Evolutionary conservation across 1,284 basidiomycete species (phyloP), one percentile per base, ranked within the genome.

Genomic region (Chondrostereum purpureum): DNA sequence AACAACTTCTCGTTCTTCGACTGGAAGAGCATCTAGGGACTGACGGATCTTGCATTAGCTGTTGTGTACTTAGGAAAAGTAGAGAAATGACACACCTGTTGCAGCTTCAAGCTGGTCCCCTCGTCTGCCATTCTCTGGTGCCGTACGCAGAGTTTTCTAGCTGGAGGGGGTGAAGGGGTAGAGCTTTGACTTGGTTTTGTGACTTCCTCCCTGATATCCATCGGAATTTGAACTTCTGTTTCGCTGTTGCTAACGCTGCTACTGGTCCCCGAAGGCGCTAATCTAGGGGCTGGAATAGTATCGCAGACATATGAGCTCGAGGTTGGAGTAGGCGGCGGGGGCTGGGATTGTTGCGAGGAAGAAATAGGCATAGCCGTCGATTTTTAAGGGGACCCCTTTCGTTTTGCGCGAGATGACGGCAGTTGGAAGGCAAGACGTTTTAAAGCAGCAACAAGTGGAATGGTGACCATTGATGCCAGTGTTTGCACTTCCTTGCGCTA

Each of bases 41-140:
- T 98, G 58, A 3, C n/a, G n/a, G n/a, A n/a, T n/a, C n/a, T n/a
- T n/a, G n/a, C n/a, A n/a, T n/a, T n/a, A n/a, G n/a, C n/a, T n/a
- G n/a, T n/a, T n/a, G n/a, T n/a, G n/a, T n/a, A n/a, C n/a, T n/a
- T n/a, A n/a, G n/a, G n/a, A n/a, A n/a, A 14, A 11, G 41, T 24
- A 20, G 21, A 33, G 31, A 8, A 37, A 45, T 42, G 17, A 65
- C 80, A 58, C 55, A 94, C 95, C 75, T 88, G 84, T 66, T 99
- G 96, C 12, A 99, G 74, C 68, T 89, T 93, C 50, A 90, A 70
- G 61, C 91, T 96, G 20, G 87, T 92, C 17, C 92, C 92, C 63
- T 96, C 87, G 68, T 99, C 94, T 5, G 96, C 96, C 88, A 97
- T 99, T 40, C 94, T 78, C 68, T 96, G 91, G 67, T 99, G 95